These are phyloP conservation scores for Lumnitzera racemosa DNA, from an alignment of 345 rosid genomes.

Conservation along the genomic window DNA sequence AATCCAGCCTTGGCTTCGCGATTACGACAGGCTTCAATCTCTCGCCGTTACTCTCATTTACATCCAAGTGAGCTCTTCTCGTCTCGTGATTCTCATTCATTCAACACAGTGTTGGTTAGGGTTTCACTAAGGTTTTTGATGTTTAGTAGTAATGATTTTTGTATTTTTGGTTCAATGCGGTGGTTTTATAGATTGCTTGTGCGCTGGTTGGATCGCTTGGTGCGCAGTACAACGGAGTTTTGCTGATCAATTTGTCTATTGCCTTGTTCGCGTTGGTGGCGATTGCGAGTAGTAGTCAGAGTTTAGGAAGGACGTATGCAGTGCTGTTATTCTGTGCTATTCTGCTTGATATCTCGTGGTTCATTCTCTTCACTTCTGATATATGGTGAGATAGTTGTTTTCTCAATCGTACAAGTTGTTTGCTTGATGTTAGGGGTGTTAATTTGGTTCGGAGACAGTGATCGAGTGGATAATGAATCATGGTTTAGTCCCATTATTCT, in stretches of 20 bases:
- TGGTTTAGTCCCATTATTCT: no score
- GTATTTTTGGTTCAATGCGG: not conserved
- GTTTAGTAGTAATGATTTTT: no score
- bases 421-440: not conserved
- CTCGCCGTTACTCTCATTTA: slow-evolving; percentile 70
- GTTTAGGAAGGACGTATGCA: slow-evolving; percentile 69
- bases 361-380: slow-evolving; percentile 53
- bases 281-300: slow-evolving; percentile 79
- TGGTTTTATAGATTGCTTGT: slow-evolving; percentile 47
- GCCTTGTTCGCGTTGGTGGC: slow-evolving; percentile 85
- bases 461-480: no score
- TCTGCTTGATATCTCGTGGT: slow-evolving; percentile 64
- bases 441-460: no score
- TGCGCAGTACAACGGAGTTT: slow-evolving; percentile 76
- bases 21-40: slow-evolving; percentile 64
- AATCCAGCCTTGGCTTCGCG: slow-evolving; percentile 48
- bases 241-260: slow-evolving; percentile 58
- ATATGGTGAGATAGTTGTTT: slow-evolving; percentile 43
- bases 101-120: not conserved
- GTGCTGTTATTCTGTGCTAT: slow-evolving; percentile 62
- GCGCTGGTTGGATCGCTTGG: slow-evolving; percentile 81
- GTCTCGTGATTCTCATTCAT: not conserved
- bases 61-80: slow-evolving; percentile 42
- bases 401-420: not conserved
- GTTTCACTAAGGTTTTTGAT: not conserved